Percentiles rank a stretch among this genome's conserved stretches.
Conservation (phyloP, 176 grass and related monocot species). For the Triticum monococcum region DNA sequence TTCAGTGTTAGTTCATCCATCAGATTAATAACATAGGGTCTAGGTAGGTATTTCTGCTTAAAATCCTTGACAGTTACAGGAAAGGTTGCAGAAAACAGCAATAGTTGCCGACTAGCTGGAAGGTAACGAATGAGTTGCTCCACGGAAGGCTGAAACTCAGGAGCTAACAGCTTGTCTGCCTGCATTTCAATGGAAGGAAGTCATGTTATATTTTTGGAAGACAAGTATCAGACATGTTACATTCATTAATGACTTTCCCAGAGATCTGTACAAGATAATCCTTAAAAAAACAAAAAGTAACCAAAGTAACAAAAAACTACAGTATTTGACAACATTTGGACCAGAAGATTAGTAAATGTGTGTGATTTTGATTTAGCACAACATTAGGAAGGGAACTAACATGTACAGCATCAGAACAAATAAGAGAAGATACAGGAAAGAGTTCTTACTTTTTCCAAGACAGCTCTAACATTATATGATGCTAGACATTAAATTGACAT, state of each 20-base stretch:
- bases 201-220: not conserved
- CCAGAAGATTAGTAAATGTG: not conserved
- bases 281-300: not conserved
- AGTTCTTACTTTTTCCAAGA: not conserved
- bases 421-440: not conserved
- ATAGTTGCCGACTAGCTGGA: slow-evolving; percentile 63
- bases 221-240: not conserved
- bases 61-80: slow-evolving; percentile 70
- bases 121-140: slow-evolving; percentile 70
- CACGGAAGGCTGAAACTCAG: slow-evolving; percentile 89
- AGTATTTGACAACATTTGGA: not conserved
- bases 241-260: not conserved
- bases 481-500: not conserved
- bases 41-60: slow-evolving; percentile 67
- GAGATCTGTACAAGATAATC: not conserved
- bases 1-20: slow-evolving; percentile 75
- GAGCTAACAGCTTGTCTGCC: slow-evolving; percentile 90
- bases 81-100: slow-evolving; percentile 77
- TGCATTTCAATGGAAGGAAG: slow-evolving; percentile 33
- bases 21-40: slow-evolving; percentile 71
- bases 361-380: not conserved
- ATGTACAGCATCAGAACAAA: not conserved
- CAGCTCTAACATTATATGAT: not conserved
- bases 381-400: not conserved
- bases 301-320: not conserved